These are phyloP conservation scores for Sphagnum tenellum DNA, from an alignment of 225 moss, liverwort and hornwort genomes.

Conservation along the genomic window DNA sequence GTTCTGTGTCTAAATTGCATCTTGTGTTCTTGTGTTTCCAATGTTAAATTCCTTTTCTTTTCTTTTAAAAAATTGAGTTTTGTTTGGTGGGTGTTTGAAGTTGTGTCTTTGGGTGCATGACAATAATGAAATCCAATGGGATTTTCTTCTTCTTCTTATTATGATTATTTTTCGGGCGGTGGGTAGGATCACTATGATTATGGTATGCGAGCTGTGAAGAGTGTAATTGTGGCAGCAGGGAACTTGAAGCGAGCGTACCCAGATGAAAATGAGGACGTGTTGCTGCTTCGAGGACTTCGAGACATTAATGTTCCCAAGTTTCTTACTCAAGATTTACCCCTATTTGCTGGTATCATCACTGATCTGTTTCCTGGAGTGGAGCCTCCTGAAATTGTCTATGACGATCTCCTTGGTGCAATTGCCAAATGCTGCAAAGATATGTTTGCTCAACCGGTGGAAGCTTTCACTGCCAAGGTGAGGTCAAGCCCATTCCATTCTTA, in stretches of 20 bases:
- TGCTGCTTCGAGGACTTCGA: slow-evolving; percentile 57
- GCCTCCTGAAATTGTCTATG: slow-evolving; percentile 55
- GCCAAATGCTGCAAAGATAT: slow-evolving; percentile 41
- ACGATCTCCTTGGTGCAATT: slow-evolving; percentile 73
- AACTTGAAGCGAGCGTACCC: slow-evolving; percentile 74
- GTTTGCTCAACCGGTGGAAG: slow-evolving; percentile 48
- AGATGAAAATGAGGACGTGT: slow-evolving; percentile 69
- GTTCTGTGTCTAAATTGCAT: too few species aligned
- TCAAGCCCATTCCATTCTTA: too few species aligned
- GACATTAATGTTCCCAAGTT: slow-evolving; percentile 90
- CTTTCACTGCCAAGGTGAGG: slow-evolving; percentile 60
- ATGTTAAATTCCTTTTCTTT: too few species aligned
- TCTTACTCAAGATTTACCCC: slow-evolving; percentile 65
- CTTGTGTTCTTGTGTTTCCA: too few species aligned
- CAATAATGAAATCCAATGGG: too few species aligned
- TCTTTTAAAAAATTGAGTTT: too few species aligned
- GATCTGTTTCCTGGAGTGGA: slow-evolving; percentile 80
- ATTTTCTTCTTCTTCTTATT: neutral
- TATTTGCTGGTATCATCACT: slow-evolving; percentile 76
- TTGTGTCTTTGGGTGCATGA: too few species aligned
- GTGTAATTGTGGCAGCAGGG: slow-evolving; percentile 84
- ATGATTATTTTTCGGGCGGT: too few species aligned
- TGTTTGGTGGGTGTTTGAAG: too few species aligned
- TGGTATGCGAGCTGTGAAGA: slow-evolving; percentile 90
- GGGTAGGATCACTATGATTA: slow-evolving; percentile 86